Conservation (phyloP, 768 basidiomycete genomes). For the Mycena alexandri region DNA sequence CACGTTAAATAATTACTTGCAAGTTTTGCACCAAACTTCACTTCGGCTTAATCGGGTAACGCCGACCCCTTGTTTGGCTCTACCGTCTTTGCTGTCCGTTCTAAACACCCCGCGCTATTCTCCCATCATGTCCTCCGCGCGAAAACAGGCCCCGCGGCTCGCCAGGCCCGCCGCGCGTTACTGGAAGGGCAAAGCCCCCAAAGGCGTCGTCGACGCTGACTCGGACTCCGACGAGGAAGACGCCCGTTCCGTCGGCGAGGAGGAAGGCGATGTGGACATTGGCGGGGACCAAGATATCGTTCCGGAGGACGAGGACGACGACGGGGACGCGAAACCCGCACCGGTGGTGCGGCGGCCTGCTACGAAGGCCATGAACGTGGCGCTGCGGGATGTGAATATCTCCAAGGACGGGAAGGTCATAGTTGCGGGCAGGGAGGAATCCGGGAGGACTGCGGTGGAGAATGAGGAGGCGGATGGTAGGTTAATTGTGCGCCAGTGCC, state of each 20-base stretch:
- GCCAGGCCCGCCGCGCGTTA: constrained; percentile 88
- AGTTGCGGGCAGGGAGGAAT: constrained; percentile 83
- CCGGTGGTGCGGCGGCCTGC: constrained; percentile 48
- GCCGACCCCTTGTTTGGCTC: too few species aligned
- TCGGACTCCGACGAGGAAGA: constrained; percentile 79
- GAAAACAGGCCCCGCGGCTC: constrained; percentile 82
- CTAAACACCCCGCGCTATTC: constrained; percentile 3
- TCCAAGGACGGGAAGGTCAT: constrained; percentile 85
- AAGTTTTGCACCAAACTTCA: too few species aligned
- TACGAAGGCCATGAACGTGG: constrained; percentile 73
- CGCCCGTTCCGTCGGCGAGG: constrained; percentile 50
- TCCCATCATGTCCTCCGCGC: constrained; percentile 43
- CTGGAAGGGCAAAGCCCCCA: constrained; percentile 92
- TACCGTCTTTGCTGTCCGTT: neutral
- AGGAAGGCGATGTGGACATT: constrained; percentile 72
- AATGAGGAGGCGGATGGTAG: constrained; percentile 61
- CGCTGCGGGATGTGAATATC: constrained; percentile 84
- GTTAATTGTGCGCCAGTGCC: constrained; percentile 34
- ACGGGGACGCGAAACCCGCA: constrained; percentile 54
- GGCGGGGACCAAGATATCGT: constrained; percentile 68
- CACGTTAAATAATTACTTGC: too few species aligned
- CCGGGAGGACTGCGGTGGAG: constrained; percentile 77
- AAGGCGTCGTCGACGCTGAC: constrained; percentile 71
- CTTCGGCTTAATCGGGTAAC: too few species aligned
- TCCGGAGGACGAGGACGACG: constrained; percentile 59